A percentile compares a stretch with the other conserved stretches of the same genome.
Evolutionary conservation across 345 rosid genomes (phyloP).

Genomic region (Eucalyptus marginata): DNA sequence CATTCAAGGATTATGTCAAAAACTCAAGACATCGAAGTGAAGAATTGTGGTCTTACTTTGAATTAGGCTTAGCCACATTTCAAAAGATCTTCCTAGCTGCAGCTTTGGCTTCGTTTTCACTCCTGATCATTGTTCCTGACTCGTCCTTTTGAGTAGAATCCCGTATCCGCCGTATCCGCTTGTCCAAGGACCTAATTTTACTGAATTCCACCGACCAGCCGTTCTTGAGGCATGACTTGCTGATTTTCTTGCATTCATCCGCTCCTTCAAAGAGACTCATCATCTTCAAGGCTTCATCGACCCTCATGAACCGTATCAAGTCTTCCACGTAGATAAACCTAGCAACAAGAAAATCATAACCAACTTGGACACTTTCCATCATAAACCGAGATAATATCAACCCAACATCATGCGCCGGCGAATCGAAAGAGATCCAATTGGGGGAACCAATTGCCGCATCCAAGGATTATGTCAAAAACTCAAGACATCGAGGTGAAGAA

Average conservation of each 20-base stretch:
- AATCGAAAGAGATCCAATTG: background rate
- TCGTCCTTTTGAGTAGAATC: constrained; percentile 38
- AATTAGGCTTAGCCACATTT: constrained; percentile 57
- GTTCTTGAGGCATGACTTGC: constrained; percentile 62
- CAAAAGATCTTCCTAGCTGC: constrained; percentile 72
- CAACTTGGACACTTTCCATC: background rate
- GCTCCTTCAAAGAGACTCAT: constrained; percentile 46
- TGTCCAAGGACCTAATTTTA: background rate
- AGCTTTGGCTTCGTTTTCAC: constrained; percentile 66
- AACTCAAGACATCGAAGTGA: background rate
- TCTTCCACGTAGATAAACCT: constrained; percentile 67
- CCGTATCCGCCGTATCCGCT: constrained; percentile 58
- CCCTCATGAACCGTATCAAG: constrained; percentile 49
- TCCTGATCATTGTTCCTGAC: constrained; percentile 44
- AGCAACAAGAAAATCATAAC: background rate
- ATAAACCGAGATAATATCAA: background rate
- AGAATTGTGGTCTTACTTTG: constrained; percentile 25
- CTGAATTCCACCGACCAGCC: constrained; percentile 60
- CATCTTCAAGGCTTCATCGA: constrained; percentile 55
- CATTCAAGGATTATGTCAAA: background rate
- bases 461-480: background rate
- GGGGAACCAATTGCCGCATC: background rate
- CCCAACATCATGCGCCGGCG: background rate
- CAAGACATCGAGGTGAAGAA: background rate
- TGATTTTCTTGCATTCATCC: constrained; percentile 40